Percentiles rank a stretch among this genome's conserved stretches.
phyloP scores from a whole-genome alignment of 208 protist species.

The Trypanosoma theileri region DNA sequence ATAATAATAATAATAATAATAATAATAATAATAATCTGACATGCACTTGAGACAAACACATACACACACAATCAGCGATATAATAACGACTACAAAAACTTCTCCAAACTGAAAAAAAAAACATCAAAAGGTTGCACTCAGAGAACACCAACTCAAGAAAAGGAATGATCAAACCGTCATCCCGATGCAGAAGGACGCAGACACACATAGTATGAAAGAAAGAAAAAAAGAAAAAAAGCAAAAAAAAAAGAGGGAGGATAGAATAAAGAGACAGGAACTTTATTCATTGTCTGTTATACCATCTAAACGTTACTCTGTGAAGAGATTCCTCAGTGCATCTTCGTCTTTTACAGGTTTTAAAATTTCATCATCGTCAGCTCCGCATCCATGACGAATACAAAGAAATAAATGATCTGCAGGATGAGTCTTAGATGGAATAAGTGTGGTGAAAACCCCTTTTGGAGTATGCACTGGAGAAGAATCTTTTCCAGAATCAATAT shows the following conservation, averaged over 20 bases:
- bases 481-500: constrained; percentile 3
- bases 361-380: constrained; percentile 25
- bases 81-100: no score
- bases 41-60: no score
- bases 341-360: constrained; percentile 26
- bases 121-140: no score
- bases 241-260: background rate
- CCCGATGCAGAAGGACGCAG: background rate
- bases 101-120: no score
- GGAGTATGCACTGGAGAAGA: background rate
- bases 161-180: no score
- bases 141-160: no score
- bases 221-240: background rate
- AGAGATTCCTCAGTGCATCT: constrained; percentile 3
- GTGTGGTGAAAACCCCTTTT: background rate
- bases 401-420: constrained; percentile 31
- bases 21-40: no score
- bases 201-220: background rate
- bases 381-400: constrained; percentile 32
- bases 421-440: constrained; percentile 3
- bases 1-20: no score
- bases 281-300: background rate
- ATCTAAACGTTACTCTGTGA: constrained; percentile 1
- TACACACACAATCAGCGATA: no score
- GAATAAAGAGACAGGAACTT: background rate